phyloP scores from a whole-genome alignment of 345 rosid genomes.

The Syzygium grande region DNA sequence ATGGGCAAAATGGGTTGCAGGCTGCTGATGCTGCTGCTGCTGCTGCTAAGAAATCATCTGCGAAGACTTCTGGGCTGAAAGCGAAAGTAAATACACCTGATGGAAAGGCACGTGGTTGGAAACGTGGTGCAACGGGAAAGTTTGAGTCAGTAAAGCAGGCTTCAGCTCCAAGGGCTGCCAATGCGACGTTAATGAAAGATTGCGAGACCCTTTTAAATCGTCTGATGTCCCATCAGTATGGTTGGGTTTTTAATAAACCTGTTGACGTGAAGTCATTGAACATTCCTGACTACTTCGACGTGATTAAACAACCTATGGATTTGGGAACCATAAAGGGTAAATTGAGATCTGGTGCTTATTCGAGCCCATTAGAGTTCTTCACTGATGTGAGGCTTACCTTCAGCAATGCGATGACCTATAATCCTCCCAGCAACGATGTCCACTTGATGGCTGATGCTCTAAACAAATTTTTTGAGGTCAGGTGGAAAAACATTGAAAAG shows the following conservation, averaged over 20 bases:
- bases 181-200: constrained; percentile 65
- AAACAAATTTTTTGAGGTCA: constrained; percentile 57
- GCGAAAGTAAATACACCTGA: constrained; percentile 40
- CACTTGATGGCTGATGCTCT: constrained; percentile 81
- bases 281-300: constrained; percentile 70
- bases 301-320: constrained; percentile 91
- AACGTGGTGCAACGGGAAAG: constrained; percentile 47
- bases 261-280: constrained; percentile 76
- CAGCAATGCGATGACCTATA: constrained; percentile 83
- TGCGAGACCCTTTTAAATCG: constrained; percentile 62
- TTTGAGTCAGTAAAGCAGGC: constrained; percentile 37
- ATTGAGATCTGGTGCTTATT: constrained; percentile 50
- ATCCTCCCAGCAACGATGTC: constrained; percentile 81
- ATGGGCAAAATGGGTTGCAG: constrained; percentile 28
- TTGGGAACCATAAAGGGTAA: constrained; percentile 71
- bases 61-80: constrained; percentile 25
- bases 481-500: constrained; percentile 83
- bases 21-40: neutral
- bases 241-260: constrained; percentile 82
- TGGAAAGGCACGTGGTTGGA: constrained; percentile 27
- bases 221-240: constrained; percentile 65
- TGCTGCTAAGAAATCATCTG: constrained; percentile 34
- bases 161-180: constrained; percentile 25
- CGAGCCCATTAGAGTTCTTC: constrained; percentile 67
- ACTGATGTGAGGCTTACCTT: constrained; percentile 85